phyloP scores from a whole-genome alignment of 225 moss, liverwort and hornwort species.

The Sphagnum tenellum region DNA sequence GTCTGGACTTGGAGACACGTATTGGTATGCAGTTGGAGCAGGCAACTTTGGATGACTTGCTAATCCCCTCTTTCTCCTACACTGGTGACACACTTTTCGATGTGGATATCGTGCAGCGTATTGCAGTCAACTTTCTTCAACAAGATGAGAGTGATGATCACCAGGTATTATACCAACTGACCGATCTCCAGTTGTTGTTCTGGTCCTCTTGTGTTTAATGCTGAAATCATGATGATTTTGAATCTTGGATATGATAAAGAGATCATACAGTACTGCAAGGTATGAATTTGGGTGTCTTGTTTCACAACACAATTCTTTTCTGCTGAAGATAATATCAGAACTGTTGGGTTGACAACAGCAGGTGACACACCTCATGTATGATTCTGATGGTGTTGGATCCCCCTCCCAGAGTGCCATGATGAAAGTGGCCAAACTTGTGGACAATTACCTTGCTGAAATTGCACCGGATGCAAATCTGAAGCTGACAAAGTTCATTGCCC shows the following conservation, averaged over 20 bases:
- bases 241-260: no score
- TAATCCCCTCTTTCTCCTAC: constrained; percentile 97
- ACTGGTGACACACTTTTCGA: constrained; percentile 98
- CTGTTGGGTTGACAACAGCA: no score
- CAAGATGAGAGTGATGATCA: constrained; percentile 81
- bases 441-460: constrained; percentile 94
- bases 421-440: constrained; percentile 97
- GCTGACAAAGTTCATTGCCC: constrained; percentile 78
- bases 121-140: constrained; percentile 84
- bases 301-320: no score
- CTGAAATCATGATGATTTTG: no score
- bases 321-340: no score
- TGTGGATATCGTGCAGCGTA: constrained; percentile 93
- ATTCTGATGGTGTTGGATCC: constrained; percentile 86
- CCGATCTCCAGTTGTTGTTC: no score
- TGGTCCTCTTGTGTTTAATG: no score
- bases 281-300: no score
- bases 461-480: constrained; percentile 97
- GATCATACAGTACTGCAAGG: no score
- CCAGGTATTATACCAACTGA: constrained; percentile 16
- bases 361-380: constrained; percentile 69
- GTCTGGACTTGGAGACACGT: constrained; percentile 85
- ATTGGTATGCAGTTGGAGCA: constrained; percentile 97
- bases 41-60: constrained; percentile 83
- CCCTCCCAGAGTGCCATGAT: constrained; percentile 92